phyloP scores from a whole-genome alignment of 148 eudicot genomes.

The Silene conica region DNA sequence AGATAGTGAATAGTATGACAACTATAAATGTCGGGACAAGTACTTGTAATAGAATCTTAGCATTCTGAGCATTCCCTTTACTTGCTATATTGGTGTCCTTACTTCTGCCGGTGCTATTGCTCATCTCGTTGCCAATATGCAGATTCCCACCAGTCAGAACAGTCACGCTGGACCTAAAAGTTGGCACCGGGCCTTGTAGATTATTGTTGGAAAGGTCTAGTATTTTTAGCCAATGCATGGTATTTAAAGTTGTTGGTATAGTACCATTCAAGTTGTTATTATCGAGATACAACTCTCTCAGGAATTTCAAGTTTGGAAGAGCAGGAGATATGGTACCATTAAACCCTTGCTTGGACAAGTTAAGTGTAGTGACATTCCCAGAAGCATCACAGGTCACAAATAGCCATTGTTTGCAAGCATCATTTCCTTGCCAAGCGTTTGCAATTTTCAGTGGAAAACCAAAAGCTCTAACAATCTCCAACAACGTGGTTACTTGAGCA shows the following conservation, averaged over 20 bases:
- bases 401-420: slow-evolving; percentile 52
- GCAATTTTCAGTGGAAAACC: slow-evolving; percentile 54
- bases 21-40: neutral
- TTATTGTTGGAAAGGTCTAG: slow-evolving; percentile 61
- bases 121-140: slow-evolving; percentile 29
- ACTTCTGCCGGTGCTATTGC: neutral
- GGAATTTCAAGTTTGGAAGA: slow-evolving; percentile 39
- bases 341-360: slow-evolving; percentile 42
- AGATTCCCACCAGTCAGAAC: slow-evolving; percentile 39
- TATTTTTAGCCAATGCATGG: slow-evolving; percentile 34
- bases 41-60: neutral
- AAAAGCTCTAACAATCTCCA: slow-evolving; percentile 41
- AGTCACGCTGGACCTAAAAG: slow-evolving; percentile 33
- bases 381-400: slow-evolving; percentile 36
- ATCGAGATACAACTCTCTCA: slow-evolving; percentile 35
- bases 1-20: neutral
- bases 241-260: slow-evolving; percentile 45
- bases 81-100: neutral
- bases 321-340: slow-evolving; percentile 58
- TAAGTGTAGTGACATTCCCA: slow-evolving; percentile 33
- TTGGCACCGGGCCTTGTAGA: slow-evolving; percentile 49
- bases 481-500: slow-evolving; percentile 49
- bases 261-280: slow-evolving; percentile 51
- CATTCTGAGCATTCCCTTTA: neutral
- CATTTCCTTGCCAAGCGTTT: slow-evolving; percentile 55